Conservation (phyloP, 176 grass and related monocot species). For the Avena sativa region DNA sequence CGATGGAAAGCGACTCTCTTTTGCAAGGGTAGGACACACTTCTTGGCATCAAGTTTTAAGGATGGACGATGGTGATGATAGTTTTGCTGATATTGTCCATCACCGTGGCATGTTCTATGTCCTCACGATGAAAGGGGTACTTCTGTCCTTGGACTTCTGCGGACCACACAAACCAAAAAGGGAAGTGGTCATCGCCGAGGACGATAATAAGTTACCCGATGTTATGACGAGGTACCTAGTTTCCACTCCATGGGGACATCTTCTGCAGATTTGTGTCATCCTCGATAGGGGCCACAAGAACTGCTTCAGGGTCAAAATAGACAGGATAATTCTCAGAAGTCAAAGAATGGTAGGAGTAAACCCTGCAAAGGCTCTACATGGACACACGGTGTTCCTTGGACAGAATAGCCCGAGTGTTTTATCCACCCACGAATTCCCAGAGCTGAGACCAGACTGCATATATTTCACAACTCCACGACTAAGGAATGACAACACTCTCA, state of each 20-base stretch:
- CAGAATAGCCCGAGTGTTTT: neutral
- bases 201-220: neutral
- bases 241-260: neutral
- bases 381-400: neutral
- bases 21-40: neutral
- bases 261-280: neutral
- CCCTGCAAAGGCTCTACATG: neutral
- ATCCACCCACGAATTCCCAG: neutral
- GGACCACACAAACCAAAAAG: neutral
- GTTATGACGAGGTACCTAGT: neutral
- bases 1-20: neutral
- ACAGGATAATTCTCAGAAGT: neutral
- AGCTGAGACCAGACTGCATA: neutral
- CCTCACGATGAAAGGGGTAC: neutral
- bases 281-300: neutral
- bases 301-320: neutral
- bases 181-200: neutral
- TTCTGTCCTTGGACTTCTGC: neutral
- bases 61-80: neutral
- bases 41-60: neutral
- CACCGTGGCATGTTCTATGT: neutral
- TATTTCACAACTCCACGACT: neutral
- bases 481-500: fast-evolving
- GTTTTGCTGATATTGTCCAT: neutral
- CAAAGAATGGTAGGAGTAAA: neutral